Evolutionary conservation across 1,284 basidiomycete genomes (phyloP).

Genomic region (Megacollybia platyphylla): DNA sequence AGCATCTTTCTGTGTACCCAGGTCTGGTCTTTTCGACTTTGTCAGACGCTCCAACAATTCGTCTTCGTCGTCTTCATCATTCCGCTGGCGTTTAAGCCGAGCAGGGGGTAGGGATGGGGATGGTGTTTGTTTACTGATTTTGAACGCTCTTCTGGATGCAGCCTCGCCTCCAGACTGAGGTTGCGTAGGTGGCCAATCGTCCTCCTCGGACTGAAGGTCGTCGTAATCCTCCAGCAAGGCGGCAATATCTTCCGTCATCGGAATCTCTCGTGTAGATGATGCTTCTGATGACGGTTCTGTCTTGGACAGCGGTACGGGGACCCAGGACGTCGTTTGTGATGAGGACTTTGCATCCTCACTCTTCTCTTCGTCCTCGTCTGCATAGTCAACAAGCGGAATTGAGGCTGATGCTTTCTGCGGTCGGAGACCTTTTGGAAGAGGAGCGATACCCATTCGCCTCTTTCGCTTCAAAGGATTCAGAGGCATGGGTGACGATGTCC

Average conservation of each 20-base stretch:
- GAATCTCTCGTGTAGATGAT: background rate
- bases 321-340: no score
- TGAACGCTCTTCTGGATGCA: conserved; percentile 13
- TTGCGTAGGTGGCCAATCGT: background rate
- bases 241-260: background rate
- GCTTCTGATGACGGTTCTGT: conserved; percentile 8
- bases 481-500: conserved; percentile 17
- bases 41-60: conserved; percentile 36
- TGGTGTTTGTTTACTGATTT: background rate
- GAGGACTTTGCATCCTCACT: conserved; percentile 1
- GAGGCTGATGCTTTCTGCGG: conserved; percentile 32
- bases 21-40: conserved; percentile 30
- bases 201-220: conserved; percentile 39
- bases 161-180: conserved; percentile 15
- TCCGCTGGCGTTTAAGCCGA: conserved; percentile 48
- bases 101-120: background rate
- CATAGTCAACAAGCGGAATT: conserved; percentile 60
- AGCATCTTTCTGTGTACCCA: conserved; percentile 25
- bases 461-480: conserved; percentile 41
- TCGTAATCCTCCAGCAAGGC: conserved; percentile 27
- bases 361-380: conserved; percentile 28
- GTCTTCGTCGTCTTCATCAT: conserved; percentile 66
- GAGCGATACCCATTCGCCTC: conserved; percentile 29
- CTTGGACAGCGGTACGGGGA: conserved; percentile 8
- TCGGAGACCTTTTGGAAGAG: conserved; percentile 23